A percentile compares a stretch with the other conserved stretches of the same genome.
phyloP scores from a whole-genome alignment of 176 grass and related monocot genomes.

The Otatea glauca region DNA sequence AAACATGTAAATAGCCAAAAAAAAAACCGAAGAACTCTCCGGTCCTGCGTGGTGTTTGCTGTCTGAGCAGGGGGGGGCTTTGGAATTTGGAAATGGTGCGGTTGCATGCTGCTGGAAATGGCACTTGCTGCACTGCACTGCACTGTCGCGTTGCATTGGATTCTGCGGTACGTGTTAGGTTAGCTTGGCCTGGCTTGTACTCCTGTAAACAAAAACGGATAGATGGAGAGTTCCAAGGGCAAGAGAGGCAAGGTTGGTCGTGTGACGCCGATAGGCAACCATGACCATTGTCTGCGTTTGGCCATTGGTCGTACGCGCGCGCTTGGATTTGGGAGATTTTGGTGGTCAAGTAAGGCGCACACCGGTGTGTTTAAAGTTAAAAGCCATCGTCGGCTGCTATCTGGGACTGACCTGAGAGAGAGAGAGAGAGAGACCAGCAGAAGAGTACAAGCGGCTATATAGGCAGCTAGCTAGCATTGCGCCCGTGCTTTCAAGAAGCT shows the following conservation, averaged over 20 bases:
- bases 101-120: neutral
- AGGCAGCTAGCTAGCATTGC: neutral
- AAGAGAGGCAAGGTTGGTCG: too few species aligned
- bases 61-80: too few species aligned
- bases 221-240: too few species aligned
- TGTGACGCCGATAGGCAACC: neutral
- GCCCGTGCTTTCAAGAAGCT: conserved; percentile 34
- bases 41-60: too few species aligned
- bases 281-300: too few species aligned
- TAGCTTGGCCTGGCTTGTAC: neutral
- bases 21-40: too few species aligned
- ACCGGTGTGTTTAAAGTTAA: conserved; percentile 34
- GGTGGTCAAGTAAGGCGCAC: neutral
- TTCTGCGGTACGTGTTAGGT: neutral
- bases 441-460: conserved; percentile 29
- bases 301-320: neutral
- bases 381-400: conserved; percentile 19
- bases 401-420: neutral
- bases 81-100: neutral
- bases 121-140: too few species aligned
- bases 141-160: neutral
- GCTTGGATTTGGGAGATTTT: conserved; percentile 26
- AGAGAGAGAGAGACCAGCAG: too few species aligned
- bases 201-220: too few species aligned
- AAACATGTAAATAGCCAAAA: too few species aligned